Conservation (phyloP, 2,329 filamentous ascomycete species). For the Fonsecaea erecta region DNA sequence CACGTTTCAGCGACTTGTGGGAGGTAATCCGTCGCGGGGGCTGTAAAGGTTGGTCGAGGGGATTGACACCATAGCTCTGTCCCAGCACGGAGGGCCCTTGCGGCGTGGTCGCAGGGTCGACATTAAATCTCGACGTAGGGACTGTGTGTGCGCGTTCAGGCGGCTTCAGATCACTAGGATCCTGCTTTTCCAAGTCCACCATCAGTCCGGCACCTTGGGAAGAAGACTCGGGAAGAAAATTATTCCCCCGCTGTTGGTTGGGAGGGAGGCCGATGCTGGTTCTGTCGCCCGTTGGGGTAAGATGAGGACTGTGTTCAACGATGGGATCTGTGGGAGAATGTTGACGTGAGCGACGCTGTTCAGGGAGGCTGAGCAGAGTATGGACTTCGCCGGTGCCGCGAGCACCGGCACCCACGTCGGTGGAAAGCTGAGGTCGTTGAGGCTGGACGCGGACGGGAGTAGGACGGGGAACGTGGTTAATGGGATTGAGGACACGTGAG, state of each 20-base stretch:
- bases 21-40: slow-evolving; percentile 37
- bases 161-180: slow-evolving; percentile 25
- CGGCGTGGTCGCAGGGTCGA: slow-evolving; percentile 15
- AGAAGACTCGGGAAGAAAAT: slow-evolving; percentile 33
- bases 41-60: slow-evolving; percentile 36
- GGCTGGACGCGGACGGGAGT: slow-evolving; percentile 53
- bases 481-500: slow-evolving; percentile 64
- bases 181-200: slow-evolving; percentile 31
- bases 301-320: slow-evolving; percentile 51
- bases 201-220: slow-evolving; percentile 22
- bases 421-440: slow-evolving; percentile 31
- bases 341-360: slow-evolving; percentile 60
- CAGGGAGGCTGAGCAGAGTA: slow-evolving; percentile 60
- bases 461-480: slow-evolving; percentile 63
- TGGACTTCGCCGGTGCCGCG: slow-evolving; percentile 55
- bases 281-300: slow-evolving; percentile 44
- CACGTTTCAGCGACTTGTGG: slow-evolving; percentile 40
- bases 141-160: slow-evolving; percentile 26
- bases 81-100: slow-evolving; percentile 32
- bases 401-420: slow-evolving; percentile 41
- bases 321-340: slow-evolving; percentile 54
- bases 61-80: slow-evolving; percentile 35
- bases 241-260: slow-evolving; percentile 46
- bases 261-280: slow-evolving; percentile 59
- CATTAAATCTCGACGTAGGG: slow-evolving; percentile 31